A percentile compares a stretch with the other conserved stretches of the same genome.
These are phyloP conservation scores for Cydonia oblonga DNA, from an alignment of 331 rosid species.

Conservation along the genomic window DNA sequence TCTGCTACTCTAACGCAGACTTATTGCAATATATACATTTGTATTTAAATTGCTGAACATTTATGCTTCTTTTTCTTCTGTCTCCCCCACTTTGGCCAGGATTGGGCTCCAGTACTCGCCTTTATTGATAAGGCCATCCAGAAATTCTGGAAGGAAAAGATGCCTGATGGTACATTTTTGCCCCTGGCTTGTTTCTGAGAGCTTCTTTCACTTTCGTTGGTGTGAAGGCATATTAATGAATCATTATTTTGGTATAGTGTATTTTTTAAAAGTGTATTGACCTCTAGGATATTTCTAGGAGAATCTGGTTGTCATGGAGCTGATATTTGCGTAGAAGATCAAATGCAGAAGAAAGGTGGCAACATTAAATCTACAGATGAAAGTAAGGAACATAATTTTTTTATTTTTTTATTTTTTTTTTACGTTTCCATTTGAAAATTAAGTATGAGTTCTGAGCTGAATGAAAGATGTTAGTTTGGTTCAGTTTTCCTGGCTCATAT, in stretches of 20 bases:
- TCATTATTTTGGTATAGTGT: constrained; percentile 3
- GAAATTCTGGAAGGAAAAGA: constrained; percentile 44
- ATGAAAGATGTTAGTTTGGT: constrained; percentile 8
- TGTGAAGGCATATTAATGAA: constrained; percentile 1
- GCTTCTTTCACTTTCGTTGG: background rate
- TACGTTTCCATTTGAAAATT: background rate
- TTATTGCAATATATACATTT: background rate
- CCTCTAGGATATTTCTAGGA: constrained; percentile 22
- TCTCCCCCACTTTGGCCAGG: constrained; percentile 27
- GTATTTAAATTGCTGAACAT: background rate
- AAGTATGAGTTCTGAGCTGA: background rate
- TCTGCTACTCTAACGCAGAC: background rate
- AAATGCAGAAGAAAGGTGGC: constrained; percentile 22
- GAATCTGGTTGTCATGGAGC: constrained; percentile 22
- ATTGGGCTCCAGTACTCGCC: constrained; percentile 50
- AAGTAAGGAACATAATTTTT: constrained; percentile 18
- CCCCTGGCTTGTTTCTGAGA: constrained; percentile 13
- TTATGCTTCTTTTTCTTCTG: background rate
- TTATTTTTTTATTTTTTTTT: background rate
- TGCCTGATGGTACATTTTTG: constrained; percentile 33
- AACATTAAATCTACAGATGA: constrained; percentile 23
- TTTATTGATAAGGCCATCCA: constrained; percentile 49
- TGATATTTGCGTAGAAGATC: constrained; percentile 19
- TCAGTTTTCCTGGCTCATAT: constrained; percentile 13
- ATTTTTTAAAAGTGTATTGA: constrained; percentile 14